Percentiles rank a stretch among this genome's conserved stretches.
phyloP scores from a whole-genome alignment of 495 filamentous ascomycete genomes.

The Aspergillus ostianus region DNA sequence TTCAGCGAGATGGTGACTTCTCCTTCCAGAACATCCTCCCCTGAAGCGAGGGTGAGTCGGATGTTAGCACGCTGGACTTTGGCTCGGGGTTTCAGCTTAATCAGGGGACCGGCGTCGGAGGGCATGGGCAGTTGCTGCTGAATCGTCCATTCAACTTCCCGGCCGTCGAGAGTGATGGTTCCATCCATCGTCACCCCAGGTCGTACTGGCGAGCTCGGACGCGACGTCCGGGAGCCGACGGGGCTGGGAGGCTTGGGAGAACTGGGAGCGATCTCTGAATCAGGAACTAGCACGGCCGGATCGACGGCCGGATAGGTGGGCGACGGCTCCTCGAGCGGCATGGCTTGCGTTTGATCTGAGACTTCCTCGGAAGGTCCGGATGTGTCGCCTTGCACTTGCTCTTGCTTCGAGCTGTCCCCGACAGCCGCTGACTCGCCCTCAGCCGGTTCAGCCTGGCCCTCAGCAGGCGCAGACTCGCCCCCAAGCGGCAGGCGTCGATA shows the following conservation, averaged over 20 bases:
- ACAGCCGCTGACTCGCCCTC: not conserved
- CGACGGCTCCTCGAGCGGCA: too few relatives aligned
- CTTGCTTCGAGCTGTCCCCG: too few relatives aligned
- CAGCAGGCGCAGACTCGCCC: not conserved
- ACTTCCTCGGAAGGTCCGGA: not conserved
- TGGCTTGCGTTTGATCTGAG: too few relatives aligned
- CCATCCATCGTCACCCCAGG: constrained; percentile 9
- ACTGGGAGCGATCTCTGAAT: not conserved
- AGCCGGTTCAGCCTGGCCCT: too few relatives aligned
- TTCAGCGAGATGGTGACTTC: constrained; percentile 11
- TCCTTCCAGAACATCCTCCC: constrained; percentile 14
- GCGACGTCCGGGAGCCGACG: not conserved
- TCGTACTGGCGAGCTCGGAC: not conserved
- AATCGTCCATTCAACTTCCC: constrained; percentile 8
- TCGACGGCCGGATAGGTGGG: not conserved
- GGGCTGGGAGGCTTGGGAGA: not conserved
- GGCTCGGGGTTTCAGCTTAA: constrained; percentile 11
- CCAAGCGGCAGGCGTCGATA: constrained; percentile 19
- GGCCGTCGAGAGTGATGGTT: constrained; percentile 5
- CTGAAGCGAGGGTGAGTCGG: constrained; percentile 10
- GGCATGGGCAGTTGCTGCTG: constrained; percentile 6
- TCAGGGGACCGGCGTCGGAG: not conserved
- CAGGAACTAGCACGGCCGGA: not conserved
- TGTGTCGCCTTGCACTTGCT: too few relatives aligned
- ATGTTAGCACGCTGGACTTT: constrained; percentile 12